A percentile compares a stretch with the other conserved stretches of the same genome.
These are phyloP conservation scores for Schizothecium vesticola DNA, from an alignment of 495 filamentous ascomycete species.

Conservation along the genomic window DNA sequence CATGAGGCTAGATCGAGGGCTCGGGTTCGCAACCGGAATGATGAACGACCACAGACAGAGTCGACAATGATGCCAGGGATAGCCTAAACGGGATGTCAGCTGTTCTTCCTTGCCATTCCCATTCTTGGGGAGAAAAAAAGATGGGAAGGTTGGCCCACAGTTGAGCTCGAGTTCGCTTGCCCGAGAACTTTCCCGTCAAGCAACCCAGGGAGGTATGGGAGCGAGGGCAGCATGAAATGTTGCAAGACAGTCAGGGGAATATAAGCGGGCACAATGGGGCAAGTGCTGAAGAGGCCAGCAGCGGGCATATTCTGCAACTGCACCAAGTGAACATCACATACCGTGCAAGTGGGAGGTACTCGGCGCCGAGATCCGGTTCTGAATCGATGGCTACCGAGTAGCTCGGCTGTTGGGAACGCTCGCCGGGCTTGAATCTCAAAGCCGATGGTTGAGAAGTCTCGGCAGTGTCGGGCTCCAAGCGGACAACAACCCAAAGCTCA, in stretches of 20 bases:
- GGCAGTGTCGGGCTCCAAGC: too few relatives aligned
- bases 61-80: background rate
- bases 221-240: too few relatives aligned
- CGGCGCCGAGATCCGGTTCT: background rate
- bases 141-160: too few relatives aligned
- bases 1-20: background rate
- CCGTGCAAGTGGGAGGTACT: conserved; percentile 2
- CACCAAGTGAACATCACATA: conserved; percentile 8
- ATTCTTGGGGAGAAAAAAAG: too few relatives aligned
- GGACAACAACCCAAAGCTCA: background rate
- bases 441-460: background rate
- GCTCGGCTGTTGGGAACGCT: background rate
- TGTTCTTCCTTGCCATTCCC: too few relatives aligned
- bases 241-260: too few relatives aligned
- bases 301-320: background rate
- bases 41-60: background rate
- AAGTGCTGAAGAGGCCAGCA: background rate
- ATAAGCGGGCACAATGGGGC: too few relatives aligned
- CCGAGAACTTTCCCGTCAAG: too few relatives aligned
- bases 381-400: background rate
- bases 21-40: background rate
- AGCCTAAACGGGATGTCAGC: background rate
- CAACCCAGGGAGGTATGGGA: too few relatives aligned
- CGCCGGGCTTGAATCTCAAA: background rate
- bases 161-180: too few relatives aligned